Evolutionary conservation across 495 filamentous ascomycete genomes (phyloP), one percentile per base, ranked within the genome.

Genomic region (Wilcoxina mikolae): DNA sequence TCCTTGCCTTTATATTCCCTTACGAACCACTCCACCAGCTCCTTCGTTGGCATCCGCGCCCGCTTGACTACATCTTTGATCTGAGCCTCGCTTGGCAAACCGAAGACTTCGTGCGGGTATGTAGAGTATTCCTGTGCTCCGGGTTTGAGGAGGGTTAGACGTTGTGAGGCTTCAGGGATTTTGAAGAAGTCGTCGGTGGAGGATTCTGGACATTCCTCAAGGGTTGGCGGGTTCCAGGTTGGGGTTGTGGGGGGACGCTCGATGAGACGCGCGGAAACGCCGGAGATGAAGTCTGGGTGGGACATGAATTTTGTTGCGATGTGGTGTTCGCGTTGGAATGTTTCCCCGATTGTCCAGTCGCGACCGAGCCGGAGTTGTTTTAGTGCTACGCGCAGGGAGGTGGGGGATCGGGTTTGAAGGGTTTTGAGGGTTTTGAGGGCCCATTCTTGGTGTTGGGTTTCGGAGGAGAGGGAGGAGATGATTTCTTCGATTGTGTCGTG

Each of bases 291-390:
- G 67, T 98, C 91, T 3, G 78, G 82, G 62, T 85, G 78, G 28
- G 69, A 66, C 90, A 96, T 94, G 73, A 96, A 95, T 49, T 76
- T 74, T 38, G 73, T 65, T 3, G 91, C 85, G 31, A 96, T 80
- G 57, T 78, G 72, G 68, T 87, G 73, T 70, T 98, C 91, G 31
- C 80, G 78, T 63, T 78, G 71, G 74, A 95, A 96, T 0, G 91
- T 79, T 68, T 90, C 75, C 3, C 73, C 65, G 60, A 96, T 95
- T 51, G 68, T 70, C 91, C 91, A 95, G 1, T 71, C 64, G 56
- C 66, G 63, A 52, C 86, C 87, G 24, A 84, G 67, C 53, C 80
- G 83, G 79, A 95, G 78, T 70, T 87, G 83, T 54, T 75, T 74
- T 45, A 94, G 75, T 0, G 89, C 75, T 18, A 96, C 91, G 61